Evolutionary conservation across 768 basidiomycete genomes (phyloP).

Genomic region (Floccularia luteovirens): DNA sequence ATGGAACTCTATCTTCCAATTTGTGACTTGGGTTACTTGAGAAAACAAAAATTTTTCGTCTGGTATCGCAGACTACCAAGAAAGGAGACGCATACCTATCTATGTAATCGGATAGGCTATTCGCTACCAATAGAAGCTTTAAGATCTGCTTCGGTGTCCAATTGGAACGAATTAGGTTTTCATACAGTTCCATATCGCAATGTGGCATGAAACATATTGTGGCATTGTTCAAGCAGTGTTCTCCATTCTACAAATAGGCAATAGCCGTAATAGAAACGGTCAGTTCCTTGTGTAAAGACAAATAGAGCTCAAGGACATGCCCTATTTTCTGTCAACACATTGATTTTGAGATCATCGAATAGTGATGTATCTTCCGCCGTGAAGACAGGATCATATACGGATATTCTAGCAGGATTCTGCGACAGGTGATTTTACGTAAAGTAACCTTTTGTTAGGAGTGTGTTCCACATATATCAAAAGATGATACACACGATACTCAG

Average conservation of each 20-base stretch:
- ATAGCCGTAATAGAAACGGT: not conserved
- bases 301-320: constrained; percentile 29
- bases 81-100: constrained; percentile 41
- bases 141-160: constrained; percentile 41
- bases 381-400: constrained; percentile 71
- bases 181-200: constrained; percentile 67
- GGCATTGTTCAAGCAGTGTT: constrained; percentile 27
- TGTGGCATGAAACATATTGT: constrained; percentile 77
- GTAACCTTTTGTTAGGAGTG: not conserved
- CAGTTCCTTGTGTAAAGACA: constrained; percentile 2
- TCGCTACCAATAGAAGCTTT: constrained; percentile 53
- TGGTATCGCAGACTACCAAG: not conserved
- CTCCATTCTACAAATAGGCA: constrained; percentile 19
- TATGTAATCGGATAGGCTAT: constrained; percentile 57
- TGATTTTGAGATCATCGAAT: constrained; percentile 35
- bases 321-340: constrained; percentile 33
- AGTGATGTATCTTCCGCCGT: constrained; percentile 49
- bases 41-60: not conserved
- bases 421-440: not conserved
- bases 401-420: constrained; percentile 41
- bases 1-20: constrained; percentile 44
- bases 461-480: not conserved
- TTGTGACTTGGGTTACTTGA: constrained; percentile 46
- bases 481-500: constrained; percentile 54
- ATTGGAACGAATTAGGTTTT: constrained; percentile 54